Evolutionary conservation across 306 rosid species (phyloP), one percentile per base, ranked within the genome.

Genomic region (Cucurbita argyrosperma): DNA sequence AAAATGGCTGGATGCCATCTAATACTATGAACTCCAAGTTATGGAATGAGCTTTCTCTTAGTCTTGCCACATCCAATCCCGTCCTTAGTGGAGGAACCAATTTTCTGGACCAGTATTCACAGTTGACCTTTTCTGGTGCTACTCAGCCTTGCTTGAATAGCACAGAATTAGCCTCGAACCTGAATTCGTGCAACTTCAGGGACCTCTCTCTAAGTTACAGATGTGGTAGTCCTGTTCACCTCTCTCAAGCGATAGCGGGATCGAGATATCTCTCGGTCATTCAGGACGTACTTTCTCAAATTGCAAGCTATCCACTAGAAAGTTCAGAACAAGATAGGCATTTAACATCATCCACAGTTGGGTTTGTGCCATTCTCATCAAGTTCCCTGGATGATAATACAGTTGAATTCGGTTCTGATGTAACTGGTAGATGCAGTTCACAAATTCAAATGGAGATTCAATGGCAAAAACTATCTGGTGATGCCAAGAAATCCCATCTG

Each of bases 271-370:
- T 94, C 39, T 74, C 73, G 5, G 94, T 81, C 45, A 79, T 86
- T 71, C 98, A 89, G 80, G 97, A 90, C 16, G 81, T 88, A 68
- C 92, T 94, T 30, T 83, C 91, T 66, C 92, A 90, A 70, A 80
- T 90, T 67, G 94, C 95, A 47, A 80, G 80, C 61, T 86, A 79
- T 81, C 81, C 98, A 4, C 80, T 88, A 57, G 92, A 86, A 54
- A 85, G 81, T 76, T 59, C 85, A 6, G 88, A 83, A 54, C 81
- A 77, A 46, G 49, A 79, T 3, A 76, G 81, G 37, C 69, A 53
- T 74, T 78, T 85, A 8, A 79, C 78, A 40, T 46, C 78, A 40
- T 46, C 81, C 11, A 12, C 60, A 1, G 51, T 1, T 13, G 62
- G 67, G 87, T 50, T 50, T 50, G 26, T 50, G 19, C 59, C 72